Conservation (phyloP, 129 eudicot species). For the Erigeron canadensis region DNA sequence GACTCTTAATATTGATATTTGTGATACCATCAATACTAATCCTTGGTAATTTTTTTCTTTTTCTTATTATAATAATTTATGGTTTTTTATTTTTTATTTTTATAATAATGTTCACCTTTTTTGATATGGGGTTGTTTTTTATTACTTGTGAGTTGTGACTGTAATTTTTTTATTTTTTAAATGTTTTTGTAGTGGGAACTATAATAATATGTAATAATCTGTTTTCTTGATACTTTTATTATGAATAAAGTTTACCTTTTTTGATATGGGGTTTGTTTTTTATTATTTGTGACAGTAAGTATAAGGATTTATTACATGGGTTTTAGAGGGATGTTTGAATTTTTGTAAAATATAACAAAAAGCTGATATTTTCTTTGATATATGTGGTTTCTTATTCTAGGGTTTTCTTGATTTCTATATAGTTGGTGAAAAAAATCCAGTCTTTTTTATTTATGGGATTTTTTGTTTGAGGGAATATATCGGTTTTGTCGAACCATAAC, state of each 20-base stretch:
- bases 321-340: neutral
- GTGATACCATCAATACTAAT: conserved; percentile 72
- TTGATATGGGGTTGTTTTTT: too few species aligned
- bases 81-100: too few species aligned
- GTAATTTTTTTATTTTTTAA: too few species aligned
- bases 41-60: conserved; percentile 38
- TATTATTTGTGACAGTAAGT: neutral
- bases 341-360: neutral
- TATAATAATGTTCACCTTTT: too few species aligned
- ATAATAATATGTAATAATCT: neutral
- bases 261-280: conserved; percentile 24
- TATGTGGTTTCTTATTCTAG: conserved; percentile 15
- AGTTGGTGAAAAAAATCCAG: neutral
- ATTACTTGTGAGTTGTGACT: too few species aligned
- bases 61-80: neutral
- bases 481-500: neutral
- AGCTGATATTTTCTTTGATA: neutral
- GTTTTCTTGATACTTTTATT: conserved; percentile 3
- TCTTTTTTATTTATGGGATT: conserved; percentile 3
- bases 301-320: neutral
- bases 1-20: conserved; percentile 82
- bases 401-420: conserved; percentile 22
- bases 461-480: conserved; percentile 30
- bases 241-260: neutral
- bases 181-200: too few species aligned